Conservation (phyloP, 495 filamentous ascomycete species). For the Hypoxylon trugodes region DNA sequence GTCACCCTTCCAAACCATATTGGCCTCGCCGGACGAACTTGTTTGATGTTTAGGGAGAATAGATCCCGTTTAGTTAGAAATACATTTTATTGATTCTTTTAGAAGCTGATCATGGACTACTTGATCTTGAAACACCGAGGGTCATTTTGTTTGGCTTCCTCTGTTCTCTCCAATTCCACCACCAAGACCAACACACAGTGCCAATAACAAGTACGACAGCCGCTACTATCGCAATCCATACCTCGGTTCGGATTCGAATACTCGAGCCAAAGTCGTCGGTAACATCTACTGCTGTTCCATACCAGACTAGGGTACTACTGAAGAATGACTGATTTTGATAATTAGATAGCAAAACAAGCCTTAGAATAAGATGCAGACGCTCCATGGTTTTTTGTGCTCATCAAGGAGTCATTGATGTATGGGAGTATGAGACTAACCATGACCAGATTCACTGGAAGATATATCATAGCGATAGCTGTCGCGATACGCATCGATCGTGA, state of each 20-base stretch:
- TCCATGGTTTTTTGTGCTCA: too few species aligned
- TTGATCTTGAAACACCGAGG: not conserved
- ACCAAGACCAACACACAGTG: constrained; percentile 16
- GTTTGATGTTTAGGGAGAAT: too few species aligned
- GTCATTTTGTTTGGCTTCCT: not conserved
- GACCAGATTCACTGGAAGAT: constrained; percentile 11
- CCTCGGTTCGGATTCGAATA: constrained; percentile 4
- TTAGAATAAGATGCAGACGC: not conserved
- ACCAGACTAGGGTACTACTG: constrained; percentile 15
- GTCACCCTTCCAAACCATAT: too few species aligned
- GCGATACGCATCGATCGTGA: constrained; percentile 18
- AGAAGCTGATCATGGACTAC: not conserved
- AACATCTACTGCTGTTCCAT: constrained; percentile 8
- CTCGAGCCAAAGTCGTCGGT: not conserved
- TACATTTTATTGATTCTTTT: not conserved
- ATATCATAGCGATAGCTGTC: constrained; percentile 10
- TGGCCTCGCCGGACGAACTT: too few species aligned
- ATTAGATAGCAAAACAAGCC: not conserved
- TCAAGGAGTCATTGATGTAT: not conserved
- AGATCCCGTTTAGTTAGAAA: too few species aligned
- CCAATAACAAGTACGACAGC: constrained; percentile 15
- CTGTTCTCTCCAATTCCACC: constrained; percentile 10
- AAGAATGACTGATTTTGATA: constrained; percentile 11
- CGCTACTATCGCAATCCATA: constrained; percentile 10
- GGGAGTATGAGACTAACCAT: not conserved